These are phyloP conservation scores for Globisporangium cederbergense DNA, from an alignment of 352 stramenopile species.

Conservation along the genomic window DNA sequence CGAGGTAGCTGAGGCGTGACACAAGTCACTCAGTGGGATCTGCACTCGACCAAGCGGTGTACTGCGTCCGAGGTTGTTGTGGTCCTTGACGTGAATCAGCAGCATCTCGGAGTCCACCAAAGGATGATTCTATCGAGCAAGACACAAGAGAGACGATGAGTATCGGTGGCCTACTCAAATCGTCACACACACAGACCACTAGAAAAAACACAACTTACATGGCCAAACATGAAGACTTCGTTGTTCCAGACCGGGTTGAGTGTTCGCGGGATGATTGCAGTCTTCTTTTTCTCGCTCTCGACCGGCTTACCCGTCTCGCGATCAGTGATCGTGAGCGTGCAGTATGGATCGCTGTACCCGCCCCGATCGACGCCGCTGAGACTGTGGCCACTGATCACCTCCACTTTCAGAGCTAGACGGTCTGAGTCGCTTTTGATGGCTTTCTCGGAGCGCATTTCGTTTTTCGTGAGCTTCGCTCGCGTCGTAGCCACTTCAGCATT, in stretches of 20 bases:
- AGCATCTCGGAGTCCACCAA: conserved; percentile 41
- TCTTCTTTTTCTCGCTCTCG: conserved; percentile 70
- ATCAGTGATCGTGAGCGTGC: conserved; percentile 58
- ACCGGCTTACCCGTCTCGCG: conserved; percentile 38
- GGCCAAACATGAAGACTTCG: conserved; percentile 59
- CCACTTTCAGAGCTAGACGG: conserved; percentile 40
- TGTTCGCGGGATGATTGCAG: conserved; percentile 58
- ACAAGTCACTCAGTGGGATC: conserved; percentile 60
- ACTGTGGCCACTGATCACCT: conserved; percentile 58
- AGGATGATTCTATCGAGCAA: conserved; percentile 34
- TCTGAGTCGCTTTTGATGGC: conserved; percentile 26
- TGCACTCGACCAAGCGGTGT: conserved; percentile 65
- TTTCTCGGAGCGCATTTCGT: conserved; percentile 60
- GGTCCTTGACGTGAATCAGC: conserved; percentile 70
- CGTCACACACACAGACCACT: not conserved
- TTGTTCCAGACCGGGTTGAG: conserved; percentile 69
- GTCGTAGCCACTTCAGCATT: conserved; percentile 59
- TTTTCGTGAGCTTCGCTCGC: conserved; percentile 47
- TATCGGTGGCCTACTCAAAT: not conserved
- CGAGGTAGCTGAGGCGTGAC: conserved; percentile 42
- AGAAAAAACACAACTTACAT: conserved; percentile 29
- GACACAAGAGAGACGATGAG: not conserved
- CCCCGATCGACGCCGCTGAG: conserved; percentile 52
- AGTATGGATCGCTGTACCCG: conserved; percentile 77
- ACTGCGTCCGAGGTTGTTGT: conserved; percentile 62